These are phyloP conservation scores for Fraxinus latifolia DNA, from an alignment of 305 asterid genomes.

Conservation along the genomic window DNA sequence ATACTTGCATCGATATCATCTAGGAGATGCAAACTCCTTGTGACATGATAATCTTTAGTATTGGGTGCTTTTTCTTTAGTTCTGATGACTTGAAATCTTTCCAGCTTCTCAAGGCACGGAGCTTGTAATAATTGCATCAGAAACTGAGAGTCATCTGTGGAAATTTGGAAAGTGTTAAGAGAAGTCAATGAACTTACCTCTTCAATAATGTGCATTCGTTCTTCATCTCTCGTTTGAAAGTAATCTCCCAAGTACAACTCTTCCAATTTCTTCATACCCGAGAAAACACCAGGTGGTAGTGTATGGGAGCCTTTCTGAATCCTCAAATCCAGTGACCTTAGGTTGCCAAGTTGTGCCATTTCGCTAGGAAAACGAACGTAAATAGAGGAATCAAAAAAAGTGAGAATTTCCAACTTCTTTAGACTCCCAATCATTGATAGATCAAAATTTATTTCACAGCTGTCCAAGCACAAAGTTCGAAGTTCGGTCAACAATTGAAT, in stretches of 20 bases:
- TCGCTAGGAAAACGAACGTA: background rate
- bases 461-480: background rate
- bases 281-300: background rate
- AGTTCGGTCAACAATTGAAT: background rate
- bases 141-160: background rate
- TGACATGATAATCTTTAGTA: background rate
- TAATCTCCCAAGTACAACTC: conserved; percentile 10
- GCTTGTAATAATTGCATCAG: background rate
- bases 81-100: background rate
- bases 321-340: background rate
- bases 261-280: background rate
- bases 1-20: background rate
- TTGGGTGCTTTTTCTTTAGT: background rate
- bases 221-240: background rate
- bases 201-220: background rate
- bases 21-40: background rate
- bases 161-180: background rate
- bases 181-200: background rate
- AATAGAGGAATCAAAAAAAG: background rate
- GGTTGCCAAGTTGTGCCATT: background rate
- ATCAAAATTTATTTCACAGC: background rate
- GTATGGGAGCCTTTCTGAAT: background rate
- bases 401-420: background rate
- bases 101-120: background rate
- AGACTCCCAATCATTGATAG: background rate